Conservation (phyloP, 441 rosid species). For the Capsella rubella region DNA sequence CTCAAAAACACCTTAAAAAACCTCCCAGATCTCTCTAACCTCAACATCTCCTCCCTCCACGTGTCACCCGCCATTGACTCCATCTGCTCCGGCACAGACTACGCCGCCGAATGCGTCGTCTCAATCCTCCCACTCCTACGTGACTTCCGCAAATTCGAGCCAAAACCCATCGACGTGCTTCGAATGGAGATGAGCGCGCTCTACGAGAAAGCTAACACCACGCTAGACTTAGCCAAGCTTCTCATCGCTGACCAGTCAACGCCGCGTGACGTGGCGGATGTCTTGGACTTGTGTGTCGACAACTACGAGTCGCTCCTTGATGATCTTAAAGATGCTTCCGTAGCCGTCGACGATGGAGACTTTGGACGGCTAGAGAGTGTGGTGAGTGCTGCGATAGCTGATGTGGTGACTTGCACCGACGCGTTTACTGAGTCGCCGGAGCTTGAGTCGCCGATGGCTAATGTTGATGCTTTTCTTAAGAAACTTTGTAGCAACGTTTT, state of each 20-base stretch:
- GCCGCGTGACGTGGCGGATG: slow-evolving; percentile 31
- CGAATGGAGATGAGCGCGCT: slow-evolving; percentile 30
- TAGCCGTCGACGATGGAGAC: slow-evolving; percentile 26
- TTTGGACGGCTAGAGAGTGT: slow-evolving; percentile 32
- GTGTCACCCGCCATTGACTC: slow-evolving; percentile 11
- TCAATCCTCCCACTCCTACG: slow-evolving; percentile 37
- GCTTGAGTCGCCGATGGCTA: slow-evolving; percentile 32
- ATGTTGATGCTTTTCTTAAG: slow-evolving; percentile 33
- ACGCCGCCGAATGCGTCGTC: slow-evolving; percentile 27
- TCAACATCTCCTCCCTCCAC: slow-evolving; percentile 34
- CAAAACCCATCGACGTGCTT: slow-evolving; percentile 36
- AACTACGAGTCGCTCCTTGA: slow-evolving; percentile 26
- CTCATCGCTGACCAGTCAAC: slow-evolving; percentile 20
- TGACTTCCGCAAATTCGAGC: slow-evolving; percentile 22
- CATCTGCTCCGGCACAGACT: slow-evolving; percentile 29
- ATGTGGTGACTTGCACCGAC: slow-evolving; percentile 34
- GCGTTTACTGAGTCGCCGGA: slow-evolving; percentile 30
- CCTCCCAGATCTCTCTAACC: slow-evolving; percentile 21
- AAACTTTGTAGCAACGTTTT: slow-evolving; percentile 40
- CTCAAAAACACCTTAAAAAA: slow-evolving; percentile 1
- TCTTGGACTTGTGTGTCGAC: slow-evolving; percentile 24
- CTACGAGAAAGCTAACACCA: slow-evolving; percentile 30
- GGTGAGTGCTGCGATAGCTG: slow-evolving; percentile 37
- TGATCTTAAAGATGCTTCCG: slow-evolving; percentile 25
- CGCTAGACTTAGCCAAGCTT: slow-evolving; percentile 20